Evolutionary conservation across 116 monocot species (phyloP).

Genomic region (Papilionanthe hybrid): DNA sequence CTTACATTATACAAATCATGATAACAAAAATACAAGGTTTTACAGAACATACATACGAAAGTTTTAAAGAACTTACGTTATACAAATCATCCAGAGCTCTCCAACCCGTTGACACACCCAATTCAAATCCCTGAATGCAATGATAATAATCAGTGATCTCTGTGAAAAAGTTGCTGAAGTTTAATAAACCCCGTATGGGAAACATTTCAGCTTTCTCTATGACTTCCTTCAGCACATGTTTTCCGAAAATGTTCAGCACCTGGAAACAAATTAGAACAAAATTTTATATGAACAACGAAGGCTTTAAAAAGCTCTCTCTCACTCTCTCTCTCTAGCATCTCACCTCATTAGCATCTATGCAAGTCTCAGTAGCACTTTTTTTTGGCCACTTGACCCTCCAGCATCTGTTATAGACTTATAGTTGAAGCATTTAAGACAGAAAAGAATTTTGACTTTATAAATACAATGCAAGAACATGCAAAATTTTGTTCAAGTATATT

Average conservation of each 20-base stretch:
- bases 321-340: neutral
- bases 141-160: conserved; percentile 49
- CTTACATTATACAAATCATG: conserved; percentile 49
- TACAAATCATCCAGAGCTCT: conserved; percentile 36
- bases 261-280: conserved; percentile 17
- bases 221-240: conserved; percentile 55
- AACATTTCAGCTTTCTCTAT: conserved; percentile 81
- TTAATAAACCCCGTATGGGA: conserved; percentile 47
- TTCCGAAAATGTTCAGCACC: conserved; percentile 79
- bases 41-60: conserved; percentile 22
- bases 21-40: conserved; percentile 7
- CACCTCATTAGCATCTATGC: conserved; percentile 99
- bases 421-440: conserved; percentile 2
- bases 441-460: neutral
- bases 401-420: conserved; percentile 38
- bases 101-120: conserved; percentile 51
- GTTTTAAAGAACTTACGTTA: conserved; percentile 34
- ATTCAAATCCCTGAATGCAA: conserved; percentile 29
- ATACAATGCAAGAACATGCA: neutral
- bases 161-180: conserved; percentile 37
- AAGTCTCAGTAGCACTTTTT: conserved; percentile 49
- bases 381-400: conserved; percentile 91
- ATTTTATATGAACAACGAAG: neutral
- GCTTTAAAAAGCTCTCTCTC: neutral
- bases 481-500: neutral